A percentile compares a stretch with the other conserved stretches of the same genome.
Evolutionary conservation across 179 eudicot species (phyloP).

Genomic region (Camellia oleifera): DNA sequence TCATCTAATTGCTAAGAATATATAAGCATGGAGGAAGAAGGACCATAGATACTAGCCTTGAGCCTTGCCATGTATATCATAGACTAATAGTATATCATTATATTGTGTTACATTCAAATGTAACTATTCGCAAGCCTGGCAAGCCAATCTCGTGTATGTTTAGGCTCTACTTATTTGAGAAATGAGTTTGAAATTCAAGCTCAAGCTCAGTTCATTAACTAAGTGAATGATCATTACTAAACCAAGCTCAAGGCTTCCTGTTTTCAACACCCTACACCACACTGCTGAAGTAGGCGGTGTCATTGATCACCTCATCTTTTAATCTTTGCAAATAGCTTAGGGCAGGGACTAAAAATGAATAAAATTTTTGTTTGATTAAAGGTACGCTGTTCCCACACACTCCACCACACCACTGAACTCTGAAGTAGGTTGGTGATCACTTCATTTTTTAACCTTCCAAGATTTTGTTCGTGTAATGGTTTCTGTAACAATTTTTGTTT

Average conservation of each 20-base stretch:
- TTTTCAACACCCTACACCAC: neutral
- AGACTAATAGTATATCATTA: neutral
- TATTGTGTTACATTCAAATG: neutral
- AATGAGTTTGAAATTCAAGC: neutral
- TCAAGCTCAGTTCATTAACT: neutral
- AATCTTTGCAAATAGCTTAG: neutral
- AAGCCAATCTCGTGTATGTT: neutral
- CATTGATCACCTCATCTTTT: neutral
- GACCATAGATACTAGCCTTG: neutral
- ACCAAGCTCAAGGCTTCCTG: neutral
- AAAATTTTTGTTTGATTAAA: too few species aligned
- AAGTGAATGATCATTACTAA: neutral
- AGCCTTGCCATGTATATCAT: neutral
- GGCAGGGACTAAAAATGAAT: neutral
- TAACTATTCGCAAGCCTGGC: conserved; percentile 4
- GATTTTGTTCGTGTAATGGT: neutral
- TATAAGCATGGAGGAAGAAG: neutral
- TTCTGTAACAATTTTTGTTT: neutral
- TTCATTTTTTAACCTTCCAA: neutral
- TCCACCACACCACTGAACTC: conserved; percentile 1
- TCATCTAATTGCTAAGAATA: too few species aligned
- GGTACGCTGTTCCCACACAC: neutral
- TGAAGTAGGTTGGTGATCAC: neutral
- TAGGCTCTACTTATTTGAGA: neutral
- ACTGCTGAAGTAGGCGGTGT: neutral